A percentile compares a stretch with the other conserved stretches of the same genome.
Evolutionary conservation across 169 alveolate species (phyloP).

Genomic region (Perkinsus chesapeaki): DNA sequence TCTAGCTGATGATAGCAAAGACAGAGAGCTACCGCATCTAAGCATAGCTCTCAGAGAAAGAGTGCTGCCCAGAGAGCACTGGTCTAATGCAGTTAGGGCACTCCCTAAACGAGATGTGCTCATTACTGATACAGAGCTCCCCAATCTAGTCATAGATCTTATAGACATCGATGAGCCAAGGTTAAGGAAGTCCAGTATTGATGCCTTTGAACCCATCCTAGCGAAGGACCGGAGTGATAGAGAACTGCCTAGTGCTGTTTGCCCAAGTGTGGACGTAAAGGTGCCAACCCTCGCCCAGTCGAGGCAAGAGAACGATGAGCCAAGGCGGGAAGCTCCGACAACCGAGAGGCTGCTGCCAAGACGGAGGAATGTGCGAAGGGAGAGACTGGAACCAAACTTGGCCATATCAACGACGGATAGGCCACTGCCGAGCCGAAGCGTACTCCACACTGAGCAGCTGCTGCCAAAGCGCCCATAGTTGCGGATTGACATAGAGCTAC

Average conservation of each 20-base stretch:
- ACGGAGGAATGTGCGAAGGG: neutral
- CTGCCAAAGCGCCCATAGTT: neutral
- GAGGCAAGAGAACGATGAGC: neutral
- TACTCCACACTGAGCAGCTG: neutral
- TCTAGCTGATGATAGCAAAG: neutral
- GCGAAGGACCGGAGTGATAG: neutral
- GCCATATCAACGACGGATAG: slow-evolving; percentile 9
- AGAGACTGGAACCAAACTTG: neutral
- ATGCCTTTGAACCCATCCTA: neutral
- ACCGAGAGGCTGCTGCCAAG: neutral
- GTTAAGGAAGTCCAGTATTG: neutral
- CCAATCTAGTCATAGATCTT: neutral
- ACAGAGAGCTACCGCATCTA: neutral
- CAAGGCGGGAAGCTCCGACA: neutral
- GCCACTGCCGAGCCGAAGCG: neutral
- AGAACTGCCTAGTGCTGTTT: neutral
- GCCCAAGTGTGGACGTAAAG: neutral
- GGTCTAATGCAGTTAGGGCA: neutral
- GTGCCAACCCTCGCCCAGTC: neutral
- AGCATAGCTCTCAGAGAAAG: neutral
- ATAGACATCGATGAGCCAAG: neutral
- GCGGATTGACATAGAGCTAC: slow-evolving; percentile 7
- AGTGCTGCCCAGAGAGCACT: neutral
- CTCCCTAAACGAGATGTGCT: neutral
- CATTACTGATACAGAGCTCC: neutral